Evolutionary conservation across 2,329 filamentous ascomycete genomes (phyloP).

Genomic region (Epichloe sibirici): DNA sequence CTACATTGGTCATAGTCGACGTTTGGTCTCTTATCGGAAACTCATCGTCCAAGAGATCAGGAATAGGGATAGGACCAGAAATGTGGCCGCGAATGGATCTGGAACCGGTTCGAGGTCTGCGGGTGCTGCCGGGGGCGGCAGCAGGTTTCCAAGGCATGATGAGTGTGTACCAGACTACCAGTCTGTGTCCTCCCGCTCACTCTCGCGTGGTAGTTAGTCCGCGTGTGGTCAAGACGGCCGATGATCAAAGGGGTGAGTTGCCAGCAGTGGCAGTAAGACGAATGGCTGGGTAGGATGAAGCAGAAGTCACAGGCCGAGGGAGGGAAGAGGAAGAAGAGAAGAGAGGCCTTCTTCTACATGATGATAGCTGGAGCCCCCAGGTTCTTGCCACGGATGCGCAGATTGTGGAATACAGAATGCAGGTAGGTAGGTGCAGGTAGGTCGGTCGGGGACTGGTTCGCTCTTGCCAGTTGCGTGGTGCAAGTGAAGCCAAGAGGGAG

Average conservation of each 20-base stretch:
- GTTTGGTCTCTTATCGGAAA: conserved; percentile 37
- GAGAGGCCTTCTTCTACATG: neutral
- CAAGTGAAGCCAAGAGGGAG: neutral
- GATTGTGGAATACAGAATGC: neutral
- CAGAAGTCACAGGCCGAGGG: no score
- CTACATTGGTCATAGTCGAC: conserved; percentile 19
- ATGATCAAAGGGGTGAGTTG: neutral
- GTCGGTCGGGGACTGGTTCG: neutral
- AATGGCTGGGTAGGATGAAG: no score
- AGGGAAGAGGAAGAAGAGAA: neutral
- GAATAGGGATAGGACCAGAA: conserved; percentile 48
- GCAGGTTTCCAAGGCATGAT: conserved; percentile 32
- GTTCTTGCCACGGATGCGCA: neutral
- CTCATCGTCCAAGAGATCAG: conserved; percentile 36
- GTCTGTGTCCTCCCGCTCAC: no score
- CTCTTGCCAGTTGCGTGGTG: neutral
- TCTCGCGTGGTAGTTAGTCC: no score
- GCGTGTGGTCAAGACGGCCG: no score
- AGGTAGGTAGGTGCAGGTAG: neutral
- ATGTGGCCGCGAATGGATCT: conserved; percentile 47
- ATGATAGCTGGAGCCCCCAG: neutral
- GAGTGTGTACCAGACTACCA: neutral
- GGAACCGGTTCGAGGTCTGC: conserved; percentile 17
- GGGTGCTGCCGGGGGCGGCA: conserved; percentile 19
- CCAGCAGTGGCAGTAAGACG: neutral